Conservation (phyloP, 495 filamentous ascomycete species). For the Aspergillus olivimuriae region DNA sequence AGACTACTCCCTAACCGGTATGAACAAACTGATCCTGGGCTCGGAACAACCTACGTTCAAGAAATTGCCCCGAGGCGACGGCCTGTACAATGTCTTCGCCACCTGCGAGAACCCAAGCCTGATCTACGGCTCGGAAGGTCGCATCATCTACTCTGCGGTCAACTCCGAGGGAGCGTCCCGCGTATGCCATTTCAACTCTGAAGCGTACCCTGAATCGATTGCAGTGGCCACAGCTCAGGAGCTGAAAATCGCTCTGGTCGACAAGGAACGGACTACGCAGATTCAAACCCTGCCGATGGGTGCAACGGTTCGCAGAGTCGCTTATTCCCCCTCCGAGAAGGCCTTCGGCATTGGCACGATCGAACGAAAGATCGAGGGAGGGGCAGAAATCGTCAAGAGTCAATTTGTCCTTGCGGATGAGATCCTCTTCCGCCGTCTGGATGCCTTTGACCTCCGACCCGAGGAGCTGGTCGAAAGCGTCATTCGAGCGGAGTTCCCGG, state of each 20-base stretch:
- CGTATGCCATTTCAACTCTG: constrained; percentile 74
- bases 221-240: constrained; percentile 71
- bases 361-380: constrained; percentile 50
- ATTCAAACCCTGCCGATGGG: constrained; percentile 70
- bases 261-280: constrained; percentile 80
- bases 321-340: constrained; percentile 73
- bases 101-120: constrained; percentile 90
- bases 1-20: constrained; percentile 55
- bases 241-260: constrained; percentile 75
- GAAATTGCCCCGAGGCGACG: constrained; percentile 57
- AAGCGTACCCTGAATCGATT: constrained; percentile 74
- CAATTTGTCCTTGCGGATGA: constrained; percentile 58
- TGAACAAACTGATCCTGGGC: constrained; percentile 79
- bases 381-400: constrained; percentile 52
- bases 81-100: constrained; percentile 77
- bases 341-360: constrained; percentile 86
- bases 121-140: constrained; percentile 81
- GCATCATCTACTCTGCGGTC: constrained; percentile 90
- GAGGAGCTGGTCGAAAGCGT: constrained; percentile 82
- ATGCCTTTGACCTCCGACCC: constrained; percentile 44
- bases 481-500: constrained; percentile 67
- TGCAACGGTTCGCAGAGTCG: constrained; percentile 80
- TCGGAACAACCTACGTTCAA: constrained; percentile 78
- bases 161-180: constrained; percentile 80
- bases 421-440: constrained; percentile 48